Evolutionary conservation across 768 basidiomycete genomes (phyloP), one percentile per base, ranked within the genome.

Genomic region (Piloderma croceum): DNA sequence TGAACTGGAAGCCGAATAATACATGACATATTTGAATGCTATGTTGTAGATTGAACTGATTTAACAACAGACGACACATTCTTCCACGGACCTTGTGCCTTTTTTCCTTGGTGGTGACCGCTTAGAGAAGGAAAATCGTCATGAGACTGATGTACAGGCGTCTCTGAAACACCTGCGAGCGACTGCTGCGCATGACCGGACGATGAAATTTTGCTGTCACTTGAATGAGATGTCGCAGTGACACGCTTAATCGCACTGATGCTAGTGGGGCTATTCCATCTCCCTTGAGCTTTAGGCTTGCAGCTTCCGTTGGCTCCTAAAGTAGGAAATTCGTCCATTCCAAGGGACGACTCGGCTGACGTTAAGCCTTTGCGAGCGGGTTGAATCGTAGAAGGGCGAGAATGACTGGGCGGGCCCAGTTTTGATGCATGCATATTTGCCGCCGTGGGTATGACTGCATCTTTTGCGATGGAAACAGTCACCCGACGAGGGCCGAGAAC

Each of bases 401-500:
- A 29, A 15, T 9, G 27, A 29, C 27, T 9, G 27, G 15, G 15
- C 9, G 9, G 27, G 27, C 9, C 15, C 27, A 15, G 27, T 29
- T 29, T 29, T 9, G 27, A 15, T 29, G n/a, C n/a, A n/a, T n/a
- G n/a, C 27, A 9, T 9, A 29, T 29, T 9, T 15, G 27, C 27
- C 27, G 27, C 15, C 10, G 27, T 9, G 15, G 10, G 10, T 15
- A 15, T 9, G 27, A 29, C 27, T 9, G 15, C 10, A 29, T 9
- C 10, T 29, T 29, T 29, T 29, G 9, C 27, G 27, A 15, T 9
- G 27, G 9, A 29, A 29, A 15, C 27, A 9, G 27, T 9, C 10
- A 9, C 27, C 27, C 10, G 15, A 29, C 10, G 27, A 29, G 27
- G 9, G 27, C 10, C 27, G 15, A 21, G 50, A 19, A 43, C 56